phyloP scores from a whole-genome alignment of 2,329 filamentous ascomycete species.

The Periconia digitata region DNA sequence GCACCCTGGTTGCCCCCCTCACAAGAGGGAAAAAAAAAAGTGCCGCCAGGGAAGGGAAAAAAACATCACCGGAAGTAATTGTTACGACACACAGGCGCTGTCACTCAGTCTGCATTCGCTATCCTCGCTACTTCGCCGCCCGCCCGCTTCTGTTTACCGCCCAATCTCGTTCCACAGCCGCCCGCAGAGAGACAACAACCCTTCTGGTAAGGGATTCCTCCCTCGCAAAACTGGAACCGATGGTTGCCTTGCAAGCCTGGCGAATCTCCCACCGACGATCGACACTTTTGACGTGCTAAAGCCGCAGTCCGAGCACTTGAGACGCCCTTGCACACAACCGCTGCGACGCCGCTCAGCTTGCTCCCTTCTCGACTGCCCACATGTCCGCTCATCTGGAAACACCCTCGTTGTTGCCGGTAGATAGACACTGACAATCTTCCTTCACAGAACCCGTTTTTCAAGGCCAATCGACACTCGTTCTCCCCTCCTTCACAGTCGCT shows the following conservation, averaged over 20 bases:
- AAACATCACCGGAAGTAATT: constrained; percentile 2
- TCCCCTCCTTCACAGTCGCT: background rate
- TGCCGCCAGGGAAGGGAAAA: too few species aligned
- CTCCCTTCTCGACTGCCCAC: background rate
- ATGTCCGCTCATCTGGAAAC: background rate
- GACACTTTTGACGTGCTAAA: background rate
- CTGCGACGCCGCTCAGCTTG: background rate
- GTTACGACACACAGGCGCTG: constrained; percentile 1
- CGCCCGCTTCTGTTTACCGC: background rate
- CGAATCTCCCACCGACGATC: background rate
- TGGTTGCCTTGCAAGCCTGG: background rate
- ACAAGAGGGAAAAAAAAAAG: too few species aligned
- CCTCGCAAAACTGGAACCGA: background rate
- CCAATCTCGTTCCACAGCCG: background rate
- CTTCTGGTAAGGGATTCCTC: background rate
- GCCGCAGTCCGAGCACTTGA: background rate
- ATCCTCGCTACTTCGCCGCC: background rate
- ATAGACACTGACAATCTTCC: background rate
- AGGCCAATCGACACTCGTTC: constrained; percentile 1
- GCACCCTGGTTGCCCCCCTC: constrained; percentile 1
- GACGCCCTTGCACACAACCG: background rate
- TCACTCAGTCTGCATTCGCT: background rate
- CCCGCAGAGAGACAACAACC: background rate
- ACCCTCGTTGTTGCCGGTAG: background rate
- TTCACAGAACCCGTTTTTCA: background rate